Percentiles rank a stretch among this genome's conserved stretches.
phyloP scores from a whole-genome alignment of 1,139 yeast genomes.

The Eremothecium coryli region DNA sequence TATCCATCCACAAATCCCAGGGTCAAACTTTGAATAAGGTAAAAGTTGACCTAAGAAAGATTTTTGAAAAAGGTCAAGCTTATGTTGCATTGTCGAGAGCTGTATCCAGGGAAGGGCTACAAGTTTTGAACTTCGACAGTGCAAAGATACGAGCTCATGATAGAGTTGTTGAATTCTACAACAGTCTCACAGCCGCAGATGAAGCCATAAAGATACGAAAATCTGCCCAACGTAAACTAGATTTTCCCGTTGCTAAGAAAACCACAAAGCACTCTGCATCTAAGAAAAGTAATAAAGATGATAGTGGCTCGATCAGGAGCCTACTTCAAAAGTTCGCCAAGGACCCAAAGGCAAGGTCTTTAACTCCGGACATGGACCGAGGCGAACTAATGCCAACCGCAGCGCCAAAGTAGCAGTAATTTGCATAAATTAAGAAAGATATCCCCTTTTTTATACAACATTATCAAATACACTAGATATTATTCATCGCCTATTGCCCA shows the following conservation, averaged over 20 bases:
- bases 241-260: background rate
- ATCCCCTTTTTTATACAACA: too few species aligned
- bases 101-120: conserved; percentile 66
- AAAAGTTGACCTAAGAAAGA: conserved; percentile 63
- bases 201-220: conserved; percentile 21
- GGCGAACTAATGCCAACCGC: background rate
- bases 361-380: background rate
- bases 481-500: conserved; percentile 8
- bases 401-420: background rate
- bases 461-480: too few species aligned
- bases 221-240: background rate
- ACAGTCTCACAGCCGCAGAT: conserved; percentile 31
- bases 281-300: background rate
- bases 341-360: background rate
- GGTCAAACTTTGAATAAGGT: conserved; percentile 87
- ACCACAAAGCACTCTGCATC: background rate
- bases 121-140: conserved; percentile 59
- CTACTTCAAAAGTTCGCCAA: background rate
- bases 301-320: background rate
- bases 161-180: conserved; percentile 55
- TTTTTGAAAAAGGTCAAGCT: conserved; percentile 91
- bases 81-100: conserved; percentile 91
- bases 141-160: conserved; percentile 51
- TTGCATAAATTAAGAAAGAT: too few species aligned
- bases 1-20: conserved; percentile 91